Conservation (phyloP, 352 stramenopile species). For the Thalassiosira exigua region DNA sequence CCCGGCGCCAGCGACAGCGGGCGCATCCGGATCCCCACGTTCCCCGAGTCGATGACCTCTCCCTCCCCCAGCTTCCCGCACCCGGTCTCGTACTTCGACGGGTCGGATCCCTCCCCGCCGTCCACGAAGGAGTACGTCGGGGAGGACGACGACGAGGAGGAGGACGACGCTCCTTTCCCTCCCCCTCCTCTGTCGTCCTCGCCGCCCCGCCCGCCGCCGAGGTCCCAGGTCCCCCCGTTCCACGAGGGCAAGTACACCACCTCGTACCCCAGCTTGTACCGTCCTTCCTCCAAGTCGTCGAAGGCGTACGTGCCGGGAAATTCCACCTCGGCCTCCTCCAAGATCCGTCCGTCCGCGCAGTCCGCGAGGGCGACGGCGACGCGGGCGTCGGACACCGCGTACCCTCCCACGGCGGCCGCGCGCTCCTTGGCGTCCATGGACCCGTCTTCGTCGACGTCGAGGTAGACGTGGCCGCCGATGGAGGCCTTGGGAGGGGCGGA, state of each 20-base stretch:
- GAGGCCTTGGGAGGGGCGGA: slow-evolving; percentile 3
- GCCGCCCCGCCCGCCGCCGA: no score
- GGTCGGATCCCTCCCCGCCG: slow-evolving; percentile 7
- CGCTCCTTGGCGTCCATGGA: slow-evolving; percentile 41
- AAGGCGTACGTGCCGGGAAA: slow-evolving; percentile 54
- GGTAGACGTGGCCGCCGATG: slow-evolving; percentile 46
- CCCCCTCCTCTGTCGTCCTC: no score
- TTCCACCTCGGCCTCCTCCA: slow-evolving; percentile 1
- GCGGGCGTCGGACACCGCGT: slow-evolving; percentile 43
- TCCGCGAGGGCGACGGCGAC: slow-evolving; percentile 45
- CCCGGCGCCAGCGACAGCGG: background rate
- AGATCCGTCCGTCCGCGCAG: slow-evolving; percentile 25
- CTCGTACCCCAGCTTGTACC: slow-evolving; percentile 51
- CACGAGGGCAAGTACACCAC: slow-evolving; percentile 24
- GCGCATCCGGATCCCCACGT: slow-evolving; percentile 19
- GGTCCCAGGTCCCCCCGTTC: no score
- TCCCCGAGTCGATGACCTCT: slow-evolving; percentile 31
- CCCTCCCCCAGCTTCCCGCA: slow-evolving; percentile 49
- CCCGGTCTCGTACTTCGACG: slow-evolving; percentile 35
- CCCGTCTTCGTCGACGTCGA: slow-evolving; percentile 40
- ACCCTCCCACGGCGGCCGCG: slow-evolving; percentile 34
- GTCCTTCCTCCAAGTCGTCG: slow-evolving; percentile 40
- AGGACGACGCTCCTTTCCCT: no score
- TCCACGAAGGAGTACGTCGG: slow-evolving; percentile 37
- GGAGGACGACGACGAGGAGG: slow-evolving; percentile 3